These are phyloP conservation scores for Colletotrichum sp. DNA, from an alignment of 2,329 filamentous ascomycete species.

Conservation along the genomic window DNA sequence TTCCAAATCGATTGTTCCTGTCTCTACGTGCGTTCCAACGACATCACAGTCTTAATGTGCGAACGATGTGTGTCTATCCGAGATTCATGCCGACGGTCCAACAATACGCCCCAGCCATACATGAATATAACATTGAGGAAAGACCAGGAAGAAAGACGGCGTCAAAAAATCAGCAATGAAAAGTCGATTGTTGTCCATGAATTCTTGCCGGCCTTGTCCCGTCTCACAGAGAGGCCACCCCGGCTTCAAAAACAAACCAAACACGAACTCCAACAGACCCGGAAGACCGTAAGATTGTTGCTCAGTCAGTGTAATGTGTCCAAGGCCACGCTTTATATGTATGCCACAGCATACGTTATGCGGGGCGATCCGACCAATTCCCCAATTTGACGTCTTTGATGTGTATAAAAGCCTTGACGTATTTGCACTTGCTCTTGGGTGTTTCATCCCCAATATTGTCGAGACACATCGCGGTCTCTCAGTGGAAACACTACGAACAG, in stretches of 20 bases:
- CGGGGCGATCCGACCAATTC: fast-evolving
- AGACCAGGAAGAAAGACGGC: too few relatives aligned
- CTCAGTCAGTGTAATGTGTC: neutral
- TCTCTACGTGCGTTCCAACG: too few relatives aligned
- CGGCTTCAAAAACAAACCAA: neutral
- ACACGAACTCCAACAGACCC: neutral
- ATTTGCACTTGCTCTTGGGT: fast-evolving
- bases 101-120: too few relatives aligned
- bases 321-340: neutral
- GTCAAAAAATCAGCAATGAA: too few relatives aligned
- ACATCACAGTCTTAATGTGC: too few relatives aligned
- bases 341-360: fast-evolving
- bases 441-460: neutral
- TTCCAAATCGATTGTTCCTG: too few relatives aligned
- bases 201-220: too few relatives aligned
- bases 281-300: neutral
- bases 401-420: neutral
- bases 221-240: neutral
- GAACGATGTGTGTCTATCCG: too few relatives aligned
- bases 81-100: too few relatives aligned
- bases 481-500: neutral
- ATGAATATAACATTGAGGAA: too few relatives aligned
- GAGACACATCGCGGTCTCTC: too few relatives aligned
- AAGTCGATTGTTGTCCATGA: too few relatives aligned
- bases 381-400: fast-evolving